phyloP scores from a whole-genome alignment of 345 rosid species.

The Eucalyptus curtisii region DNA sequence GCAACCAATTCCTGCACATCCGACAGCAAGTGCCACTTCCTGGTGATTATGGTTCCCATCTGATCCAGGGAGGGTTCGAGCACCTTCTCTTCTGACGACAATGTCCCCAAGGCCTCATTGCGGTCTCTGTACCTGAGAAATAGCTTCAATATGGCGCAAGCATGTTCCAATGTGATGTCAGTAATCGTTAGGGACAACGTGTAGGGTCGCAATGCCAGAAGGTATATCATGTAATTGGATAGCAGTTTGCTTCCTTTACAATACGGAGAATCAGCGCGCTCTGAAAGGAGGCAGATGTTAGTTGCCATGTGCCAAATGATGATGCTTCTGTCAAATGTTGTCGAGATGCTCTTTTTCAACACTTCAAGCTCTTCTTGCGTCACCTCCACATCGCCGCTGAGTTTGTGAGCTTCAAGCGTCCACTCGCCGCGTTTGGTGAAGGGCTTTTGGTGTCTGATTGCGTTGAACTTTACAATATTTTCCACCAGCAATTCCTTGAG shows the following conservation, averaged over 20 bases:
- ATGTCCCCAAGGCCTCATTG: neutral
- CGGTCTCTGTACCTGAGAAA: neutral
- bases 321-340: neutral
- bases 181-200: neutral
- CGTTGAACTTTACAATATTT: neutral
- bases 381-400: neutral
- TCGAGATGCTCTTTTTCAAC: neutral
- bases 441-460: neutral
- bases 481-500: neutral
- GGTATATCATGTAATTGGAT: neutral
- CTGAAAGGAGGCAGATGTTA: neutral
- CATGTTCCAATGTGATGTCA: neutral
- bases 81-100: neutral
- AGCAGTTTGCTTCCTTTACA: neutral
- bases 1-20: neutral
- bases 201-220: neutral
- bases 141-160: neutral
- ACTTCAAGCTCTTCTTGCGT: neutral
- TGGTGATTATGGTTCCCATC: neutral
- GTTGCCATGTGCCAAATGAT: neutral
- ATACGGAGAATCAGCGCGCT: fast-evolving
- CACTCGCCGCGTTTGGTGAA: neutral
- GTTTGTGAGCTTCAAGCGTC: neutral
- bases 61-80: neutral
- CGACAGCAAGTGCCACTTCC: neutral